phyloP scores from a whole-genome alignment of 2,329 filamentous ascomycete species.

The Bipolaris bicolor region DNA sequence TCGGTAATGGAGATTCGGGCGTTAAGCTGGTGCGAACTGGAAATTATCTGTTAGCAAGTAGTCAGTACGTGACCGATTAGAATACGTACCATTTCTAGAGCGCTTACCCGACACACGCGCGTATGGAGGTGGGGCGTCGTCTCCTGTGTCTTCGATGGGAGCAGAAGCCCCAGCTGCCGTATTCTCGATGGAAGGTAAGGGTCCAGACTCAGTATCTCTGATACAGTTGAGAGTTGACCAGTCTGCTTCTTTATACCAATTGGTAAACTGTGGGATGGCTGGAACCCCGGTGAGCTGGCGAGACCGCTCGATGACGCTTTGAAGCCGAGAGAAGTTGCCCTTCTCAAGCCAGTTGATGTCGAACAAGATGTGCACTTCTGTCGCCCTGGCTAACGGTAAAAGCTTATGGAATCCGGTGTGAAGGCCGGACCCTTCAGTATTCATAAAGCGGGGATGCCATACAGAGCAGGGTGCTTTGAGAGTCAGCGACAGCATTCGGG shows the following conservation, averaged over 20 bases:
- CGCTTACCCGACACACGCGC: conserved; percentile 8
- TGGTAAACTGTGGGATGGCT: conserved; percentile 2
- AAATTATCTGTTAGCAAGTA: background rate
- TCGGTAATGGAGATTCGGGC: conserved; percentile 8
- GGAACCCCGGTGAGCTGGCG: conserved; percentile 2
- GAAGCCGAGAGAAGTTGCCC: conserved; percentile 1
- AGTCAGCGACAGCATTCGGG: conserved; percentile 3
- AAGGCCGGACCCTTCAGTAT: background rate
- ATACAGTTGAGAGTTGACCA: conserved; percentile 4
- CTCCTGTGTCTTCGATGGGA: conserved; percentile 2
- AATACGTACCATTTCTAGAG: conserved; percentile 3
- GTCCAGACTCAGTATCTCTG: background rate
- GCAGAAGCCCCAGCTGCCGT: background rate
- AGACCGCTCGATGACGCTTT: conserved; percentile 1
- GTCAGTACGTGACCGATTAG: background rate
- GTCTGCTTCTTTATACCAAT: conserved; percentile 5
- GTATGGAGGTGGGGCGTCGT: conserved; percentile 10
- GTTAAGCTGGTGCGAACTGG: conserved; percentile 8
- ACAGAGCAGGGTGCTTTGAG: conserved; percentile 11
- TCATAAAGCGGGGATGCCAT: conserved; percentile 6
- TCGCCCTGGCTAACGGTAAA: conserved; percentile 2
- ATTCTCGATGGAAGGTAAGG: background rate
- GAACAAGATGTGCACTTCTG: conserved; percentile 8
- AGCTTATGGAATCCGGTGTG: background rate
- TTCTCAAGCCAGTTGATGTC: conserved; percentile 7